Evolutionary conservation across 2,329 filamentous ascomycete genomes (phyloP), one percentile per base, ranked within the genome.

Genomic region (Myriangium duriaei): DNA sequence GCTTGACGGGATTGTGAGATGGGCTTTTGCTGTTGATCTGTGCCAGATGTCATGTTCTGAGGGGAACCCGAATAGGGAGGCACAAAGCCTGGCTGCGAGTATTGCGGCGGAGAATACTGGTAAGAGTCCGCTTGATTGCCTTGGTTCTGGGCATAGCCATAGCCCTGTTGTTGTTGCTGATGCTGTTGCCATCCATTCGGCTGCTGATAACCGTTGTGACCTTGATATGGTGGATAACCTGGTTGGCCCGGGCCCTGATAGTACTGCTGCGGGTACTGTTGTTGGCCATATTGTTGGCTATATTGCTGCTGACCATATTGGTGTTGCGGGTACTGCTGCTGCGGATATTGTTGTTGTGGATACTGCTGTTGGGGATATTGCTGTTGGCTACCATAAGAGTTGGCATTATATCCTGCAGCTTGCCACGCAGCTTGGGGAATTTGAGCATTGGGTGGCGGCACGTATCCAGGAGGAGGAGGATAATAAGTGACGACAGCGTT

Each of bases 401-500:
- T 12, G 7, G 30, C 17, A 15, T 43, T 34, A 5, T 40, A 30
- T 29, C 34, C 24, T 18, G 34, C 31, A 7, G 31, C 17, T 32
- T 45, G 34, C 17, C 37, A 30, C 10, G 32, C 34, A 17, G 28
- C 18, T 10, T 24, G 38, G 12, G 32, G 33, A 7, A 41, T 29
- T 13, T 36, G 39, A 7, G 39, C 39, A 26, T 36, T 36, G 5
- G 48, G 40, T 56, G 56, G 45, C 11, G 34, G 41, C 13, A 51
- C 56, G 44, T 67, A 67, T 11, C 63, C 63, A n/a, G 63, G 63
- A 18, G 65, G 65, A 30, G 64, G 65, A 34, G 65, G 61, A 51
- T 68, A 68, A 19, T 61, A 55, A 5, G 65, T 69, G 43, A 68
- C 66, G 46, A 68, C 56, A 5, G 63, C 62, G 42, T 65, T 64